Evolutionary conservation across 805 yeast genomes (phyloP).

Genomic region (Monosporozyma aquatica): DNA sequence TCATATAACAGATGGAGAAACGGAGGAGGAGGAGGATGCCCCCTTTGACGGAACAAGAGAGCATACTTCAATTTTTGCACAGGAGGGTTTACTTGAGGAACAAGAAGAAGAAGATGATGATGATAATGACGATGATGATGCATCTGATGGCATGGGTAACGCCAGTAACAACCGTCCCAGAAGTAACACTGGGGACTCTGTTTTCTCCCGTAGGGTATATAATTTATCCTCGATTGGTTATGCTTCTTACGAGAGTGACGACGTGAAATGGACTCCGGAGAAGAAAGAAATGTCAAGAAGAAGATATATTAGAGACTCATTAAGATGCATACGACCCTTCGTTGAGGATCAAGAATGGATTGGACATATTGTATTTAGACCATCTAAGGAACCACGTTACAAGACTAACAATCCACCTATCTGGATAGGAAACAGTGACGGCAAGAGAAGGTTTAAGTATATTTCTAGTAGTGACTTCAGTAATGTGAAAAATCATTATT

Average conservation of each 20-base stretch:
- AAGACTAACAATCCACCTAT: slow-evolving; percentile 23
- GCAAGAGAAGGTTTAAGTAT: slow-evolving; percentile 3
- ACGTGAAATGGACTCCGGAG: slow-evolving; percentile 43
- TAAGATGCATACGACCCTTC: slow-evolving; percentile 49
- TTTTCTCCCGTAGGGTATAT: background rate
- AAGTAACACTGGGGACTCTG: background rate
- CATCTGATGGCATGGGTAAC: background rate
- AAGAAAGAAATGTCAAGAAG: slow-evolving; percentile 32
- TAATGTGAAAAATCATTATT: slow-evolving; percentile 19
- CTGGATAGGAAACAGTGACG: slow-evolving; percentile 1
- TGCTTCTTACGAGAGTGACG: slow-evolving; percentile 3
- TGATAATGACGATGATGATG: slow-evolving; percentile 8
- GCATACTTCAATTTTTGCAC: slow-evolving; percentile 19
- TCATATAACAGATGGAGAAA: too few species aligned
- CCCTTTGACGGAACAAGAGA: too few species aligned
- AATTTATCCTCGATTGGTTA: background rate
- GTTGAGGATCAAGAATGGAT: slow-evolving; percentile 47
- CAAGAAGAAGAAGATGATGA: slow-evolving; percentile 12
- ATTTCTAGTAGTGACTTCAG: slow-evolving; percentile 2
- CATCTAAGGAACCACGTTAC: slow-evolving; percentile 16
- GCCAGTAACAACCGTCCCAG: background rate
- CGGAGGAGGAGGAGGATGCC: too few species aligned
- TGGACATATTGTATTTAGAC: slow-evolving; percentile 37
- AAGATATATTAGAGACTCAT: slow-evolving; percentile 41
- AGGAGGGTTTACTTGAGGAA: slow-evolving; percentile 25